phyloP scores from a whole-genome alignment of 768 basidiomycete genomes.

The Podaxis mareebaensis region DNA sequence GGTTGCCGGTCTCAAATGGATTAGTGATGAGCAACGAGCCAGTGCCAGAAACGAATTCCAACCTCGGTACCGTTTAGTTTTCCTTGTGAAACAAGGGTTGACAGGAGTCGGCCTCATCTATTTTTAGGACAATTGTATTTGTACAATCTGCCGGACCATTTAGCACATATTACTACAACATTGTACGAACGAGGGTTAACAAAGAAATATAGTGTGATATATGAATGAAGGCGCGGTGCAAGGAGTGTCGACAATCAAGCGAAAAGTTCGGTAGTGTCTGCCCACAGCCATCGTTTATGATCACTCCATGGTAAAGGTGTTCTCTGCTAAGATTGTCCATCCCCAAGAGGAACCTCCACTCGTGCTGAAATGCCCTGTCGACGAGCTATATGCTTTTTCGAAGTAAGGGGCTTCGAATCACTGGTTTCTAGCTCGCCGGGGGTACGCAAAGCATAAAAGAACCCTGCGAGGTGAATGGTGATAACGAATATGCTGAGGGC shows the following conservation, averaged over 20 bases:
- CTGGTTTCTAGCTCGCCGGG: background rate
- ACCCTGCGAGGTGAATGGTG: background rate
- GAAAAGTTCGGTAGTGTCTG: too few relatives aligned
- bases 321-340: too few relatives aligned
- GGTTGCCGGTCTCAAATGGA: conserved; percentile 2
- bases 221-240: too few relatives aligned
- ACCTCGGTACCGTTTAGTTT: background rate
- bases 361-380: too few relatives aligned
- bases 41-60: background rate
- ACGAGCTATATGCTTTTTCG: background rate
- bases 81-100: background rate
- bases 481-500: background rate
- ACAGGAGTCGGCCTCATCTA: background rate
- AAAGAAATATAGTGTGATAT: too few relatives aligned
- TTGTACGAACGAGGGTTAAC: too few relatives aligned
- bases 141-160: background rate
- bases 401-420: background rate
- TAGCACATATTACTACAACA: background rate
- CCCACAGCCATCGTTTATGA: too few relatives aligned
- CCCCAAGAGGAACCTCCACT: too few relatives aligned
- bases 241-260: too few relatives aligned
- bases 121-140: background rate
- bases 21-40: background rate
- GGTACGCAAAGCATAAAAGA: background rate
- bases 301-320: too few relatives aligned